These are phyloP conservation scores for Mucor plumbeus DNA, from an alignment of 371 early-diverging fungal species.

Conservation along the genomic window DNA sequence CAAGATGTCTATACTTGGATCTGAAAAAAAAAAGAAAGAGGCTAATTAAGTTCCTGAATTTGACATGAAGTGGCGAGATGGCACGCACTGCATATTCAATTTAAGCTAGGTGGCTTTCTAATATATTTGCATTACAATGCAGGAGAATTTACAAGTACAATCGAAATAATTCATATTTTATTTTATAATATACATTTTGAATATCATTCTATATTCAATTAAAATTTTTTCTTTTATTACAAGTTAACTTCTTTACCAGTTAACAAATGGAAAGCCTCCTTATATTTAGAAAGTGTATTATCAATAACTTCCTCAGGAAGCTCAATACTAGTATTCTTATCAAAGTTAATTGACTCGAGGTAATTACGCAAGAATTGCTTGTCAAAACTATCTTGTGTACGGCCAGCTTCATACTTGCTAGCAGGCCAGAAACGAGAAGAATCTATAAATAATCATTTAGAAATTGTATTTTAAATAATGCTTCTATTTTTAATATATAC, in stretches of 20 bases:
- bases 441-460: slow-evolving; percentile 54
- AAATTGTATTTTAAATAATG: neutral
- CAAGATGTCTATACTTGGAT: neutral
- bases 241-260: slow-evolving; percentile 79
- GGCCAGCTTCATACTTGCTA: slow-evolving; percentile 77
- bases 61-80: neutral
- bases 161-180: neutral
- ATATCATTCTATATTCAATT: neutral
- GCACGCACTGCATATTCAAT: neutral
- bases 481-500: slow-evolving; percentile 40
- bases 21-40: neutral
- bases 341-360: slow-evolving; percentile 86
- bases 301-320: slow-evolving; percentile 84
- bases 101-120: neutral
- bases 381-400: slow-evolving; percentile 92
- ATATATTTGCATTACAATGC: neutral
- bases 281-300: slow-evolving; percentile 88
- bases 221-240: slow-evolving; percentile 31
- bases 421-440: slow-evolving; percentile 98
- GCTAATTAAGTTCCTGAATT: neutral
- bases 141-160: neutral
- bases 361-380: slow-evolving; percentile 97
- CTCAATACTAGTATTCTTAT: slow-evolving; percentile 83
- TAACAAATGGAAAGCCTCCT: slow-evolving; percentile 84
- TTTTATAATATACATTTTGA: slow-evolving; percentile 13